Percentiles rank a stretch among this genome's conserved stretches.
These are phyloP conservation scores for Solanum okadae DNA, from an alignment of 257 asterid species.

Conservation along the genomic window DNA sequence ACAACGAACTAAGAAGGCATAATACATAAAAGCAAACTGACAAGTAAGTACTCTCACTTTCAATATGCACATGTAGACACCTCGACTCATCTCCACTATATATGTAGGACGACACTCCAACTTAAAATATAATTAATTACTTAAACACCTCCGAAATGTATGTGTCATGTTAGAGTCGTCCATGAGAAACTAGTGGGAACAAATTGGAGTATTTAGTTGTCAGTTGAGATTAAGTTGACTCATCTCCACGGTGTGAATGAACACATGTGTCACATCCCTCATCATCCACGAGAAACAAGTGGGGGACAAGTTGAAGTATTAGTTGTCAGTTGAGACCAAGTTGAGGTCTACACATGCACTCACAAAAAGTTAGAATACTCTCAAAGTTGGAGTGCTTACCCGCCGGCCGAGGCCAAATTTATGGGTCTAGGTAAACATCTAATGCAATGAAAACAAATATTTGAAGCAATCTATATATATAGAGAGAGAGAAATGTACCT, in stretches of 20 bases:
- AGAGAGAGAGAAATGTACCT: slow-evolving; percentile 19
- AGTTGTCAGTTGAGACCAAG: background rate
- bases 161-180: background rate
- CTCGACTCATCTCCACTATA: background rate
- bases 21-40: too few species aligned
- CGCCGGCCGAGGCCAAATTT: rapidly evolving
- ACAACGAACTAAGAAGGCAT: background rate
- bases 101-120: too few species aligned
- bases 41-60: background rate
- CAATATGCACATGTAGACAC: background rate
- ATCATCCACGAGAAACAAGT: background rate
- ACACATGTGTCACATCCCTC: background rate
- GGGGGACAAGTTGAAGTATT: background rate
- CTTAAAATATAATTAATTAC: too few species aligned
- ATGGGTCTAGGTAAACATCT: background rate
- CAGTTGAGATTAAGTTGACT: too few species aligned
- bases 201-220: too few species aligned
- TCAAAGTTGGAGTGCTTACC: background rate
- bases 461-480: background rate
- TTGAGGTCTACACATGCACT: background rate
- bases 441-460: background rate
- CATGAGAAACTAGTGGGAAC: too few species aligned
- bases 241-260: background rate
- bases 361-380: background rate
- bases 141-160: background rate